Base-by-base conservation (phyloP, 148 eudicot genomes). In the Heliamphora exappendiculata region DNA sequence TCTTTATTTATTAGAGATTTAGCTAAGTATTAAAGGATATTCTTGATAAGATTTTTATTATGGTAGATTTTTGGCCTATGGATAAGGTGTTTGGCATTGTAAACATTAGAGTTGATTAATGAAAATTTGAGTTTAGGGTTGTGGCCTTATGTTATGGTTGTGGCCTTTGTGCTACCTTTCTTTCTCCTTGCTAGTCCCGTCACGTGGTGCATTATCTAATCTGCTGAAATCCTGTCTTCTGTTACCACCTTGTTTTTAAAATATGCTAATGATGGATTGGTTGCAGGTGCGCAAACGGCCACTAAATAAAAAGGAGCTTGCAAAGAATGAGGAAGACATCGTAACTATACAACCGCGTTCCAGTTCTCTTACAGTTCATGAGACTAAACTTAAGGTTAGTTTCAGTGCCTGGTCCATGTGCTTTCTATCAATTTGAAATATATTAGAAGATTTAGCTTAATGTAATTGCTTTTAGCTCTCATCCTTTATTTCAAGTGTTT, bases 261-360 rank as follows among this genome's bases (percentile, higher is more conserved):
- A 62, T 68, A 55, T 60, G 55, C 65, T 66, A 19, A 45, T 60
- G 28, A 29, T 66, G 74, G 19, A 20, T 51, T 60, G 45, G 17
- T 82, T 76, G 70, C 89, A 95, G 99, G 99, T 95, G 79, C 91
- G 99, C 20, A 95, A 95, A 86, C 84, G 99, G 81, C 99, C 99
- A 11, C 82, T 91, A 42, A 95, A 95, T 85, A 95, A 93, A 78
- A 95, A 89, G 86, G 99, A 95, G 86, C 74, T 91, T 71, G 78
- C 93, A 76, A 92, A 86, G 91, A 95, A 87, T 74, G 99, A 95
- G 79, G 98, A 95, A 80, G 99, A 95, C 84, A 95, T 95, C 73
- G 87, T 83, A 67, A 72, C 83, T 31, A 73, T 91, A 45, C 93
- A 95, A 66, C 81, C 93, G 66, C 80, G 80, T 54, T 86, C 87